Percentiles rank a stretch among this genome's conserved stretches.
These are phyloP conservation scores for Arthrobotrys sphaeroides DNA, from an alignment of 2,329 filamentous ascomycete species.

Conservation along the genomic window DNA sequence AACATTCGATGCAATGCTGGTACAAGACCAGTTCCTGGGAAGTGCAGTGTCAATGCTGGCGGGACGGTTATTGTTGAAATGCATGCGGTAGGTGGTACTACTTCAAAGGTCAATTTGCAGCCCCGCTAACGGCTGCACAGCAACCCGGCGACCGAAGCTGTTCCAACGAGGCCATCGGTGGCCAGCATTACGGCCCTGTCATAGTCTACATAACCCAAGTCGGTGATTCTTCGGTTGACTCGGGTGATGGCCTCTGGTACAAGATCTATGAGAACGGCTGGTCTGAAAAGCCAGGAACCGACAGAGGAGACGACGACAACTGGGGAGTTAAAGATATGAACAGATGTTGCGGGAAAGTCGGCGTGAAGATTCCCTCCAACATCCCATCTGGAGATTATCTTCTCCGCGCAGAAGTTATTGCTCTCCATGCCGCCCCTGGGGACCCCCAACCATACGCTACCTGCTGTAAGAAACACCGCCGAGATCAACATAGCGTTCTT, in stretches of 20 bases:
- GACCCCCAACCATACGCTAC: slow-evolving; percentile 63
- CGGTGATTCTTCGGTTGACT: slow-evolving; percentile 63
- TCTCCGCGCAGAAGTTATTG: slow-evolving; percentile 67
- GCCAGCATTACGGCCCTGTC: slow-evolving; percentile 67
- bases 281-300: slow-evolving; percentile 61
- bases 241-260: slow-evolving; percentile 65
- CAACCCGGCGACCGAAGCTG: slow-evolving; percentile 65
- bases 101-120: slow-evolving; percentile 60
- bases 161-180: slow-evolving; percentile 66
- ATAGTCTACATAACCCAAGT: slow-evolving; percentile 67
- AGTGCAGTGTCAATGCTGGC: slow-evolving; percentile 64
- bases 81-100: slow-evolving; percentile 62
- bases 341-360: slow-evolving; percentile 63
- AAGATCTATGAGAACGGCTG: slow-evolving; percentile 67
- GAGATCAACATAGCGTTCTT: neutral
- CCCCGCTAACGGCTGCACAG: slow-evolving; percentile 61
- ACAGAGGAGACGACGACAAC: slow-evolving; percentile 61
- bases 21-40: slow-evolving; percentile 60
- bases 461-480: slow-evolving; percentile 56
- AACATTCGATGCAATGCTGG: slow-evolving; percentile 66
- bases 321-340: slow-evolving; percentile 65
- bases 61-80: slow-evolving; percentile 68
- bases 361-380: slow-evolving; percentile 66
- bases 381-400: slow-evolving; percentile 68
- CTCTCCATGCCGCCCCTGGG: slow-evolving; percentile 66